Conservation (phyloP, 495 filamentous ascomycete genomes). For the Clavariopsis aquatica region DNA sequence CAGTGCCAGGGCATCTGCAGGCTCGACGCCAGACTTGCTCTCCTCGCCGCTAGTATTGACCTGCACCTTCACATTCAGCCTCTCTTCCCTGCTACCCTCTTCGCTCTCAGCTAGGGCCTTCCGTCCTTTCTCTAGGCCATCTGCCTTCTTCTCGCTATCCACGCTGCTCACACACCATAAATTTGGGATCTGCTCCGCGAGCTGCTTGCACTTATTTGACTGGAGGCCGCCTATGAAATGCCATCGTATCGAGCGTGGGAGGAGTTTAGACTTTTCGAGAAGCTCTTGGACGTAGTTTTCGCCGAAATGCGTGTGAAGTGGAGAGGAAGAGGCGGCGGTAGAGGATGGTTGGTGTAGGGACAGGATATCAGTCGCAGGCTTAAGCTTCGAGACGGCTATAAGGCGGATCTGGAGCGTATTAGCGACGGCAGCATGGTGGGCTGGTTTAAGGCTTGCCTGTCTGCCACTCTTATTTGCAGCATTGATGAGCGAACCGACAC, state of each 20-base stretch:
- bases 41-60: constrained; percentile 92
- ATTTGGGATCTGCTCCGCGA: constrained; percentile 80
- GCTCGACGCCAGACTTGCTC: constrained; percentile 78
- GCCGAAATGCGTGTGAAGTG: constrained; percentile 76
- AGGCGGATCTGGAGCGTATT: constrained; percentile 69
- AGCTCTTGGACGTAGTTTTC: constrained; percentile 98
- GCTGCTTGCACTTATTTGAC: constrained; percentile 83
- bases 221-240: constrained; percentile 95
- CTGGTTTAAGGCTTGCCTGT: constrained; percentile 14
- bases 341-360: constrained; percentile 65
- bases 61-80: constrained; percentile 79
- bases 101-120: constrained; percentile 48
- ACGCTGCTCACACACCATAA: constrained; percentile 93
- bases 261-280: constrained; percentile 73
- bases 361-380: constrained; percentile 84
- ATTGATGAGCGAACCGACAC: constrained; percentile 40
- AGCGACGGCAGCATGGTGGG: no score
- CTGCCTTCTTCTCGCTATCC: constrained; percentile 82
- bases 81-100: constrained; percentile 31
- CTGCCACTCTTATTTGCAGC: constrained; percentile 30
- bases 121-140: constrained; percentile 75
- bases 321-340: not conserved
- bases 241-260: constrained; percentile 81
- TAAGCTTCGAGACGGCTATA: constrained; percentile 92
- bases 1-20: constrained; percentile 57